Evolutionary conservation across 352 stramenopile species (phyloP).

Genomic region (Phytophthora capsici): DNA sequence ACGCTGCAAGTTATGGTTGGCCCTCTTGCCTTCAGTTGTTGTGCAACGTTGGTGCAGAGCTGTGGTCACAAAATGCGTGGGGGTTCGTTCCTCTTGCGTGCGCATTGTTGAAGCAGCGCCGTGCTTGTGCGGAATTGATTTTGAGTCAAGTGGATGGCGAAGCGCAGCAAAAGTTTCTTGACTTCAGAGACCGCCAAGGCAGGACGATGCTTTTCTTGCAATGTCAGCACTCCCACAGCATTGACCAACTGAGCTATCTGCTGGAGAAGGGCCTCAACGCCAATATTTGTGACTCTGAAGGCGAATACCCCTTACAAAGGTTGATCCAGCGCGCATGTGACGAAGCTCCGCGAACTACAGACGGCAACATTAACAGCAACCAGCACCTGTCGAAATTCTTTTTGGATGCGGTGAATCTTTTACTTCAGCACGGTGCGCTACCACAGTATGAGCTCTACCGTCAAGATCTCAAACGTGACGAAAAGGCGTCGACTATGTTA

Average conservation of each 20-base stretch:
- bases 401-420: conserved; percentile 49
- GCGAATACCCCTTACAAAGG: conserved; percentile 67
- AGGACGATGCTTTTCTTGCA: conserved; percentile 87
- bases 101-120: conserved; percentile 68
- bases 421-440: conserved; percentile 57
- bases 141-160: conserved; percentile 54
- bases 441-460: conserved; percentile 55
- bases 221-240: conserved; percentile 69
- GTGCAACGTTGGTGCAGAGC: conserved; percentile 56
- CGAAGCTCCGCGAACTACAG: conserved; percentile 34
- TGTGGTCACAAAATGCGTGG: conserved; percentile 80
- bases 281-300: conserved; percentile 69
- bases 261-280: conserved; percentile 73
- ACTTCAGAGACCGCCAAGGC: conserved; percentile 77
- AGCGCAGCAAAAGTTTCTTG: conserved; percentile 59
- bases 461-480: conserved; percentile 17
- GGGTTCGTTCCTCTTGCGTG: conserved; percentile 77
- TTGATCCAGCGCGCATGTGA: conserved; percentile 46
- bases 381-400: conserved; percentile 48
- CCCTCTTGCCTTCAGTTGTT: conserved; percentile 69
- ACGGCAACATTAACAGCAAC: conserved; percentile 4
- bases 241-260: conserved; percentile 72
- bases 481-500: conserved; percentile 13
- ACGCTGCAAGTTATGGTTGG: conserved; percentile 81
- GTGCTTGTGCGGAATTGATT: conserved; percentile 67